Evolutionary conservation across 2,329 filamentous ascomycete species (phyloP).

Genomic region (Magnaporthales sp.): DNA sequence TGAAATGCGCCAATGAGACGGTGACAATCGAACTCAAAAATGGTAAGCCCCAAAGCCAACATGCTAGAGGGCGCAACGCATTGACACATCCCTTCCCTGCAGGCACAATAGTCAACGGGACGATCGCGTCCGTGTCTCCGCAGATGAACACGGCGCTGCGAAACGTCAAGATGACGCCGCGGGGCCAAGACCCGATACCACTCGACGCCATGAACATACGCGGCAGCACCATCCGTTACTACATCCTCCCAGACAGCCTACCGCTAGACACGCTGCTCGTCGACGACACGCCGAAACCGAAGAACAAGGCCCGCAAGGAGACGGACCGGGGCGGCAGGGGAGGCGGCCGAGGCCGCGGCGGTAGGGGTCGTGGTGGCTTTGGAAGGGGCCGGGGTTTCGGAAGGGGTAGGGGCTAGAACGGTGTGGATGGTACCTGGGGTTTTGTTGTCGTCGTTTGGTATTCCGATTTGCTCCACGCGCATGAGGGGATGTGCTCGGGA

Average conservation of each 20-base stretch:
- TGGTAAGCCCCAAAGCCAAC: slow-evolving; percentile 60
- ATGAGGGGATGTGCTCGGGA: neutral
- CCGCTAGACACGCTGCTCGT: slow-evolving; percentile 92
- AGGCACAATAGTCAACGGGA: slow-evolving; percentile 95
- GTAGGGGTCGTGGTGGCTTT: slow-evolving; percentile 13
- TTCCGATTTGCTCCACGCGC: neutral
- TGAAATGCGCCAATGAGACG: slow-evolving; percentile 99
- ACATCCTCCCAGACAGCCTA: slow-evolving; percentile 90
- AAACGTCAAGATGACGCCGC: slow-evolving; percentile 92
- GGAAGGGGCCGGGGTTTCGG: slow-evolving; percentile 24
- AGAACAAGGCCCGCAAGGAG: slow-evolving; percentile 99
- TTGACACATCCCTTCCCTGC: slow-evolving; percentile 6
- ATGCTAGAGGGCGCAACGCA: too few relatives aligned
- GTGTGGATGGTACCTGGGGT: neutral
- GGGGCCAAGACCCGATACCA: slow-evolving; percentile 76
- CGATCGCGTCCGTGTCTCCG: slow-evolving; percentile 90
- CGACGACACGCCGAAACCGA: slow-evolving; percentile 94
- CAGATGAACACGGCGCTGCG: slow-evolving; percentile 98
- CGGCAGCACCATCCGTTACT: slow-evolving; percentile 92
- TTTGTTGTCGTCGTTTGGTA: neutral
- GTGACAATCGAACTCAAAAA: slow-evolving; percentile 98
- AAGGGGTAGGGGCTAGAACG: slow-evolving; percentile 9
- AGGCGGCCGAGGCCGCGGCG: slow-evolving; percentile 40
- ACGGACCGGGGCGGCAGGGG: slow-evolving; percentile 50
- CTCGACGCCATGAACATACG: slow-evolving; percentile 96